Conservation (phyloP, 768 basidiomycete species). For the Kwoniella pini region DNA sequence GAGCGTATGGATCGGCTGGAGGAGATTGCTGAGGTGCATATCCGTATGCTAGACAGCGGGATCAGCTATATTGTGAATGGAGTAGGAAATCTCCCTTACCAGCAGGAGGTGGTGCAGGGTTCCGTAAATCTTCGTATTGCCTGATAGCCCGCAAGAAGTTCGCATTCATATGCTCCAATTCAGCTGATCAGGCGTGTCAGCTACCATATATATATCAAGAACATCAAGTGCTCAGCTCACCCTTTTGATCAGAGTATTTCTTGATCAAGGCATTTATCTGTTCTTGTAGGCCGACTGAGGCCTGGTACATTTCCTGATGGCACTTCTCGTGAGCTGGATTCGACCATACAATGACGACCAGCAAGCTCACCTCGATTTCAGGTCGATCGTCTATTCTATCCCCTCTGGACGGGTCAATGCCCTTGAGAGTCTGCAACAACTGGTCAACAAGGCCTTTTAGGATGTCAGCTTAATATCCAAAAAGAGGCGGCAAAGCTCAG, state of each 20-base stretch:
- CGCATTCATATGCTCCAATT: constrained; percentile 91
- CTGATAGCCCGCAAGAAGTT: constrained; percentile 83
- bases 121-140: constrained; percentile 92
- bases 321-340: not conserved
- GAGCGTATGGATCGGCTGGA: constrained; percentile 38
- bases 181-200: constrained; percentile 61
- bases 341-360: not conserved
- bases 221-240: constrained; percentile 46
- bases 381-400: constrained; percentile 88
- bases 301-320: constrained; percentile 83
- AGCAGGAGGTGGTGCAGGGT: constrained; percentile 52
- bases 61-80: constrained; percentile 1
- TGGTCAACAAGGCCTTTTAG: constrained; percentile 54
- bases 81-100: constrained; percentile 12
- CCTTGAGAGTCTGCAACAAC: constrained; percentile 63
- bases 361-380: constrained; percentile 70
- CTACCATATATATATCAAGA: not conserved
- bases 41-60: constrained; percentile 27
- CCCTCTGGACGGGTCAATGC: constrained; percentile 67
- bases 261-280: constrained; percentile 96
- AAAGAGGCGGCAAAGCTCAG: too few species aligned
- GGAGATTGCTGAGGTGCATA: constrained; percentile 46
- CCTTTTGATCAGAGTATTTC: constrained; percentile 93
- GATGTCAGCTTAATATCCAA: too few species aligned
- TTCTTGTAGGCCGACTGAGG: constrained; percentile 82